Conservation (phyloP, 2,329 filamentous ascomycete genomes). For the Pseudogymnoascus sp. region DNA sequence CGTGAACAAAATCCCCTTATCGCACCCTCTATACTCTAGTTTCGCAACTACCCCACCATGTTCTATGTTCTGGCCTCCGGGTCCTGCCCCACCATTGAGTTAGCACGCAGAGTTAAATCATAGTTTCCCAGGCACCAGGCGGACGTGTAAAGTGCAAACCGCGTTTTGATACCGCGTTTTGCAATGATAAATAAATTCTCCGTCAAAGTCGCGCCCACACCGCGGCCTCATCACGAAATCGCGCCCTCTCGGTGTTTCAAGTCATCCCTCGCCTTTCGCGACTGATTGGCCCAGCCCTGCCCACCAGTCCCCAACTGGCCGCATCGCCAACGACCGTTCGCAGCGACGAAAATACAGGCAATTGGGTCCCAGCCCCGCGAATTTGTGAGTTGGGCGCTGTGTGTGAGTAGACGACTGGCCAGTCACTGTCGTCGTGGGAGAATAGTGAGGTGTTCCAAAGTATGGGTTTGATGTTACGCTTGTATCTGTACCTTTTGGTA, state of each 20-base stretch:
- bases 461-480: not conserved
- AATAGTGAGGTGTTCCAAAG: not conserved
- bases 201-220: not conserved
- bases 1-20: not conserved
- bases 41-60: not conserved
- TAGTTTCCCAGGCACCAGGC: not conserved
- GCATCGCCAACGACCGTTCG: not conserved
- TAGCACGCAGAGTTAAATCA: not conserved
- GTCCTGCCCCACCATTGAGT: not conserved
- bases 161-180: not conserved
- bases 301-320: not conserved
- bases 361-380: constrained; percentile 5
- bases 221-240: not conserved
- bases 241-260: constrained; percentile 1
- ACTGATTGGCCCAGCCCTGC: constrained; percentile 4
- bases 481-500: not conserved
- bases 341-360: constrained; percentile 1
- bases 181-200: not conserved
- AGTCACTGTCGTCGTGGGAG: not conserved
- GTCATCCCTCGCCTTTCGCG: not conserved
- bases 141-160: constrained; percentile 1
- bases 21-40: not conserved
- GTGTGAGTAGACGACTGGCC: not conserved
- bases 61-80: not conserved
- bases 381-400: not conserved